phyloP scores from a whole-genome alignment of 2,329 filamentous ascomycete species.

The Alternaria conjuncta region DNA sequence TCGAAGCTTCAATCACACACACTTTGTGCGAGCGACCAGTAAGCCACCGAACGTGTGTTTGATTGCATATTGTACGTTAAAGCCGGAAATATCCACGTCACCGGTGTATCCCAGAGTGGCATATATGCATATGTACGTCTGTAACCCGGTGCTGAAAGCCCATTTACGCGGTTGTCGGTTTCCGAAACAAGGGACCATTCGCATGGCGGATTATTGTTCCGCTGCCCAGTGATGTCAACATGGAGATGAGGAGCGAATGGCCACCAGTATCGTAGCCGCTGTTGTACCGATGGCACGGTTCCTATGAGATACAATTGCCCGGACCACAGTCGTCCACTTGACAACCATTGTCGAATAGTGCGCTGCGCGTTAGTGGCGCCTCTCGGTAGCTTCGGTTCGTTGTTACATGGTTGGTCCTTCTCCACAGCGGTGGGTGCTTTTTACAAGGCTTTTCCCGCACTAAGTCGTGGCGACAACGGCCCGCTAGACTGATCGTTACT shows the following conservation, averaged over 20 bases:
- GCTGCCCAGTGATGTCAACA: constrained; percentile 11
- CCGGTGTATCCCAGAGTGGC: constrained; percentile 2
- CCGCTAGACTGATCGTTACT: constrained; percentile 30
- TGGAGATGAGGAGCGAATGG: neutral
- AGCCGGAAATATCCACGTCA: constrained; percentile 10
- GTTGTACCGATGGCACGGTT: constrained; percentile 19
- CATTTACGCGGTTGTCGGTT: constrained; percentile 5
- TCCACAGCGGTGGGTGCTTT: constrained; percentile 11
- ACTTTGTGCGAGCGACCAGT: constrained; percentile 6
- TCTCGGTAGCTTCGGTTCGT: constrained; percentile 12
- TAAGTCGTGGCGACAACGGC: constrained; percentile 27
- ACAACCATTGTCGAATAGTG: constrained; percentile 10
- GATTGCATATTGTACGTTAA: neutral
- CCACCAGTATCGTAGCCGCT: neutral
- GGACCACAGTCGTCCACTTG: constrained; percentile 9
- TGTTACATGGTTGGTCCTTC: constrained; percentile 2
- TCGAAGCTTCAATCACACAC: constrained; percentile 12
- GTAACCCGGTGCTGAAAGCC: constrained; percentile 1
- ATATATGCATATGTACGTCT: constrained; percentile 7
- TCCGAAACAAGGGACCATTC: constrained; percentile 10
- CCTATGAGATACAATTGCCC: constrained; percentile 5
- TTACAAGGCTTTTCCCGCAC: constrained; percentile 30
- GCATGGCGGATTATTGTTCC: constrained; percentile 12
- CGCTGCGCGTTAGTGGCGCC: constrained; percentile 11
- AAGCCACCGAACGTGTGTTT: constrained; percentile 13